Conservation (phyloP, 108 stramenopile genomes). For the Nitzschia palea region DNA sequence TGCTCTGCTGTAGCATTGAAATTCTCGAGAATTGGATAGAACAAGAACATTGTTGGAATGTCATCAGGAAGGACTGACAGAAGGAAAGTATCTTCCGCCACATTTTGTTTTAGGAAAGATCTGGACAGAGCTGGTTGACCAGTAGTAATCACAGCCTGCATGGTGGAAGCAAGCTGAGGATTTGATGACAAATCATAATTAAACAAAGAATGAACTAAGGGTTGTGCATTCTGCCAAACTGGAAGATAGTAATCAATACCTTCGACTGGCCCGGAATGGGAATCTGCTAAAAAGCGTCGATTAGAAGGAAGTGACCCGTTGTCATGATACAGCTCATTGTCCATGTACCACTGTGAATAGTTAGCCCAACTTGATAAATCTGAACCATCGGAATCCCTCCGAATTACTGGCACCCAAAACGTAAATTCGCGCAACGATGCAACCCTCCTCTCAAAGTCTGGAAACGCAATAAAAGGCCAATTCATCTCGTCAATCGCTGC, state of each 20-base stretch:
- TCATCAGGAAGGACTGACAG: background rate
- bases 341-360: too few species aligned
- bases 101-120: background rate
- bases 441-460: background rate
- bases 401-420: conserved; percentile 1
- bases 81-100: background rate
- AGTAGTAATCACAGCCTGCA: background rate
- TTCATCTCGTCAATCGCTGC: background rate
- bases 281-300: too few species aligned
- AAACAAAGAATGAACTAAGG: background rate
- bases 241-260: conserved; percentile 7
- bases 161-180: background rate
- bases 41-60: background rate
- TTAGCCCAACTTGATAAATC: too few species aligned
- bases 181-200: conserved; percentile 15
- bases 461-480: background rate
- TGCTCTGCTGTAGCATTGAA: background rate
- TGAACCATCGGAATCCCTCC: background rate
- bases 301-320: too few species aligned
- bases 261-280: too few species aligned
- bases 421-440: background rate
- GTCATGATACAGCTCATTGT: too few species aligned
- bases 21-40: conserved; percentile 5
- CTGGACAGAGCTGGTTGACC: background rate
- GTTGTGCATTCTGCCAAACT: background rate